A percentile compares a stretch with the other conserved stretches of the same genome.
phyloP scores from a whole-genome alignment of 108 stramenopile genomes.

The Chaetoceros muelleri region DNA sequence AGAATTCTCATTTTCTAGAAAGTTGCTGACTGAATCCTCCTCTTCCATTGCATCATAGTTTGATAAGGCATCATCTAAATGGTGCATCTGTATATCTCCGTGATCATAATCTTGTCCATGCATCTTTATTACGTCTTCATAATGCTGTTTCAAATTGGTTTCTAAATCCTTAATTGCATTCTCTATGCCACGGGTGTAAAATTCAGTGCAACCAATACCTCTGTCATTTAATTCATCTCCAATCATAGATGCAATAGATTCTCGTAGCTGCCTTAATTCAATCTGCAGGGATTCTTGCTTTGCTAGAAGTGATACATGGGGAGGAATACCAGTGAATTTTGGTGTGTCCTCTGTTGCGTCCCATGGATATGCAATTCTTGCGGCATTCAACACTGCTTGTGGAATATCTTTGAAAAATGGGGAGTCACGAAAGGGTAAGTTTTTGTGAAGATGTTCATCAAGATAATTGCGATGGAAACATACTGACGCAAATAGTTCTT shows the following conservation, averaged over 20 bases:
- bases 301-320: slow-evolving; percentile 6
- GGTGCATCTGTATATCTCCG: neutral
- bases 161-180: too few species aligned
- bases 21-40: neutral
- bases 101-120: neutral
- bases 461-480: slow-evolving; percentile 5
- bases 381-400: neutral
- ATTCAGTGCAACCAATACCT: neutral
- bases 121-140: neutral
- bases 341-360: slow-evolving; percentile 7
- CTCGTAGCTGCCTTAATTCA: neutral
- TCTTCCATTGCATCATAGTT: neutral
- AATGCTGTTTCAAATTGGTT: too few species aligned
- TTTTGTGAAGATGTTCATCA: neutral
- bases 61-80: neutral
- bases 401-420: slow-evolving; percentile 10
- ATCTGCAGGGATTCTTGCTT: neutral
- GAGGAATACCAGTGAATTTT: slow-evolving; percentile 13
- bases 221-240: neutral
- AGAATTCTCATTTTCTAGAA: neutral
- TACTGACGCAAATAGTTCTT: slow-evolving; percentile 3
- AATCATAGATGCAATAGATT: neutral
- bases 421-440: slow-evolving; percentile 1
- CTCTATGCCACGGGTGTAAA: too few species aligned
- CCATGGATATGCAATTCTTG: slow-evolving; percentile 8